phyloP scores from a whole-genome alignment of 1,284 basidiomycete genomes.

The Papiliotrema terrestris region DNA sequence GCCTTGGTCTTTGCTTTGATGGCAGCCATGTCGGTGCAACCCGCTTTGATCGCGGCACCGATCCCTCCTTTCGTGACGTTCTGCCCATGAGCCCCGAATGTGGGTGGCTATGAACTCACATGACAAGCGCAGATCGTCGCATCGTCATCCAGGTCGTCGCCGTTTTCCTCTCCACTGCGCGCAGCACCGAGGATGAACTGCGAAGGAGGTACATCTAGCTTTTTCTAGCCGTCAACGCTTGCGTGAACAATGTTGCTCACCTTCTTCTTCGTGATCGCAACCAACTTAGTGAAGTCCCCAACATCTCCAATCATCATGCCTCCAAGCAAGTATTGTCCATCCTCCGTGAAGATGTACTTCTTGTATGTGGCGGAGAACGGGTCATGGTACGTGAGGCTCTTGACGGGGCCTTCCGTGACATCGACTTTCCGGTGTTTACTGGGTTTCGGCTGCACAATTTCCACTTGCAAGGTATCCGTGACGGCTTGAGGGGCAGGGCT shows the following conservation, averaged over 20 bases:
- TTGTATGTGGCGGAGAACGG: slow-evolving; percentile 69
- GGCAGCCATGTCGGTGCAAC: slow-evolving; percentile 56
- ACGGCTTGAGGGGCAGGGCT: background rate
- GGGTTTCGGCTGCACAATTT: slow-evolving; percentile 11
- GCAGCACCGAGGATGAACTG: slow-evolving; percentile 69
- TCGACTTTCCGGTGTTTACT: slow-evolving; percentile 4
- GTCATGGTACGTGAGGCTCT: slow-evolving; percentile 64
- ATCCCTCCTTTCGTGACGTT: slow-evolving; percentile 66
- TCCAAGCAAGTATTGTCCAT: slow-evolving; percentile 69
- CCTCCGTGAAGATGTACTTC: slow-evolving; percentile 72
- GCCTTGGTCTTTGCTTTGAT: slow-evolving; percentile 68
- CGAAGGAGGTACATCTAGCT: slow-evolving; percentile 23
- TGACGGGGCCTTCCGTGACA: slow-evolving; percentile 53
- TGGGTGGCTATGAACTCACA: slow-evolving; percentile 7
- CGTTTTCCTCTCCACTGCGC: slow-evolving; percentile 65
- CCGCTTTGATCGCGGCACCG: slow-evolving; percentile 55
- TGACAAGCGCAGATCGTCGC: slow-evolving; percentile 56
- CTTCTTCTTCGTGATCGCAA: slow-evolving; percentile 69
- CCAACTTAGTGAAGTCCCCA: slow-evolving; percentile 62
- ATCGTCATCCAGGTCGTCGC: slow-evolving; percentile 65
- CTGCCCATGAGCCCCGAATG: slow-evolving; percentile 20
- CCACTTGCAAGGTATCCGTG: slow-evolving; percentile 12
- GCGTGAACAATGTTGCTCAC: slow-evolving; percentile 44
- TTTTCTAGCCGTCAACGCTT: slow-evolving; percentile 12
- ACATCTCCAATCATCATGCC: slow-evolving; percentile 80